Evolutionary conservation across 768 basidiomycete genomes (phyloP).

Genomic region (Coprinopsis marcescibilis): DNA sequence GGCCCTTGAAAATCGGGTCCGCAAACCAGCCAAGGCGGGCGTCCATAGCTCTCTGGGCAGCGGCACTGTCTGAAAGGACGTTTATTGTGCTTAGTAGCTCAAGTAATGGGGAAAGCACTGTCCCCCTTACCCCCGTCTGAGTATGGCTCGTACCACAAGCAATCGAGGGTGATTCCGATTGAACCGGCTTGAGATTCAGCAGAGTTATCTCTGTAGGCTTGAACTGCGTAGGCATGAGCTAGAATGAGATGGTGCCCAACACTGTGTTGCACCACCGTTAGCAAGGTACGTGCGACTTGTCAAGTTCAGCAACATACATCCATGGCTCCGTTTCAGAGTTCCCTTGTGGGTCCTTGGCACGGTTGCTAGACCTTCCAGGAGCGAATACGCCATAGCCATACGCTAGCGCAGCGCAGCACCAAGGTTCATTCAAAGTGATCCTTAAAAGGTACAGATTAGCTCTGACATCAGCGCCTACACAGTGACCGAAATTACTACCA

Average conservation of each 20-base stretch:
- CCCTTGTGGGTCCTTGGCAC: conserved; percentile 49
- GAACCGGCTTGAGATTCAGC: conserved; percentile 48
- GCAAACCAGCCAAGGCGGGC: conserved; percentile 40
- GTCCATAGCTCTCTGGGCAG: conserved; percentile 60
- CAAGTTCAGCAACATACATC: conserved; percentile 38
- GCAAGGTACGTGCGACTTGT: conserved; percentile 1
- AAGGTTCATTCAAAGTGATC: conserved; percentile 74
- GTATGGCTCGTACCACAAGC: conserved; percentile 61
- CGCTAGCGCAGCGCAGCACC: conserved; percentile 58
- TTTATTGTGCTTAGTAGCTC: not conserved
- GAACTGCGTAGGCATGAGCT: conserved; percentile 60
- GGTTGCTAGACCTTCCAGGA: conserved; percentile 61
- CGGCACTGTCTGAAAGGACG: conserved; percentile 44
- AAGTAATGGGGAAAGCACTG: not conserved
- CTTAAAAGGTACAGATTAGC: too few species aligned
- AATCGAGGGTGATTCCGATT: conserved; percentile 72
- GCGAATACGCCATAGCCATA: conserved; percentile 63
- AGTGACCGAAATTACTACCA: conserved; percentile 35
- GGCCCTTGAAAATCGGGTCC: conserved; percentile 67
- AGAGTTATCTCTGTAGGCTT: conserved; percentile 60
- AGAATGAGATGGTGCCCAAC: conserved; percentile 66
- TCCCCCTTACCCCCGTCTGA: conserved; percentile 35
- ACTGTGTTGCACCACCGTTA: conserved; percentile 28
- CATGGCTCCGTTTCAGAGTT: conserved; percentile 58
- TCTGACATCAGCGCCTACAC: not conserved